Conservation (phyloP, 495 filamentous ascomycete genomes). For the Aspergillus avenaceus region DNA sequence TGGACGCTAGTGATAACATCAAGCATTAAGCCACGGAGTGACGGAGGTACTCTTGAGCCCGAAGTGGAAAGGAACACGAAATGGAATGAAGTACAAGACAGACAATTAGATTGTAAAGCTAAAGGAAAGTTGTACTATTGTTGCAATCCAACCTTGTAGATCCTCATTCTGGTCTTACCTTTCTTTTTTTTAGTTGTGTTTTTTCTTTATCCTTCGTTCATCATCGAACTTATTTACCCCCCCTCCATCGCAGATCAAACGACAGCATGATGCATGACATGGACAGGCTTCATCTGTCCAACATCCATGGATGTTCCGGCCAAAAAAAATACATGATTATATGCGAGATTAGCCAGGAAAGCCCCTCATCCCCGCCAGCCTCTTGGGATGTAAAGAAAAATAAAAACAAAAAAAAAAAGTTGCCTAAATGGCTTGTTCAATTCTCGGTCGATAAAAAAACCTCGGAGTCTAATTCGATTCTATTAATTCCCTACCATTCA, state of each 20-base stretch:
- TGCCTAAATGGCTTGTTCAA: too few species aligned
- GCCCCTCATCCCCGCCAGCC: background rate
- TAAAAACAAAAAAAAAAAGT: too few species aligned
- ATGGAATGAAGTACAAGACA: background rate
- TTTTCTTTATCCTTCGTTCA: too few species aligned
- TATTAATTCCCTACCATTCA: too few species aligned
- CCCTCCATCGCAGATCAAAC: background rate
- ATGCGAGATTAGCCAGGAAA: background rate
- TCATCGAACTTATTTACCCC: too few species aligned
- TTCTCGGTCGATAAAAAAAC: too few species aligned
- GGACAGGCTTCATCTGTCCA: background rate
- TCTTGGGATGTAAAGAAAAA: background rate
- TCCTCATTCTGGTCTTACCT: too few species aligned
- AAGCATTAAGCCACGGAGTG: background rate
- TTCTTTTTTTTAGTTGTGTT: too few species aligned
- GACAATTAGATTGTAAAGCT: too few species aligned
- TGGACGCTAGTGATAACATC: background rate
- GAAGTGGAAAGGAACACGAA: background rate
- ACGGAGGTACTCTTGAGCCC: background rate
- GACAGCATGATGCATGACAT: background rate
- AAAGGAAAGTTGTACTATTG: too few species aligned
- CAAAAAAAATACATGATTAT: background rate
- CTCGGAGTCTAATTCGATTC: too few species aligned
- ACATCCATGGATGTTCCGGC: background rate
- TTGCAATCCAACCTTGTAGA: too few species aligned